A percentile compares a stretch with the other conserved stretches of the same genome.
These are phyloP conservation scores for Fusarium sp. DNA, from an alignment of 2,329 filamentous ascomycete genomes.

Conservation along the genomic window DNA sequence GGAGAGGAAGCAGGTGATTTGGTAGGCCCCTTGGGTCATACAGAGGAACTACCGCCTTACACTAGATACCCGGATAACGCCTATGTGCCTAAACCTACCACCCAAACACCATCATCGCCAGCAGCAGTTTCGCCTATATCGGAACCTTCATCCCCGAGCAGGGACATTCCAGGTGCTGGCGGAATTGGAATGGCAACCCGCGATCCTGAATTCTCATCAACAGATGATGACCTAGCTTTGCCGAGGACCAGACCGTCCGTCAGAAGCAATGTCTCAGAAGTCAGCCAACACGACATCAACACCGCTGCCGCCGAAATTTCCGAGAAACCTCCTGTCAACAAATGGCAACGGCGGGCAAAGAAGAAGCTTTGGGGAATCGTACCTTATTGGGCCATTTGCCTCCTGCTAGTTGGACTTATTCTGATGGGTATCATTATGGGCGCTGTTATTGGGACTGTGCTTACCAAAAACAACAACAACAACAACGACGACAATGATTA, in stretches of 20 bases:
- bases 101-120: conserved; percentile 8
- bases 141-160: conserved; percentile 24
- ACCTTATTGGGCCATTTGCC: conserved; percentile 71
- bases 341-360: conserved; percentile 68
- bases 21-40: conserved; percentile 88
- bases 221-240: conserved; percentile 64
- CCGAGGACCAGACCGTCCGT: conserved; percentile 65
- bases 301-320: conserved; percentile 59
- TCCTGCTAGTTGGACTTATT: conserved; percentile 63
- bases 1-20: conserved; percentile 90
- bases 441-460: conserved; percentile 66
- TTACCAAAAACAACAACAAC: conserved; percentile 45
- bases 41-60: conserved; percentile 92
- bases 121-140: conserved; percentile 19
- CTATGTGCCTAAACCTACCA: conserved; percentile 55
- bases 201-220: conserved; percentile 73
- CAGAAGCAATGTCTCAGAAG: conserved; percentile 63
- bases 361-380: conserved; percentile 70
- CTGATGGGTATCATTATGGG: conserved; percentile 69
- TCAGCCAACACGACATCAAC: conserved; percentile 68
- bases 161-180: conserved; percentile 67
- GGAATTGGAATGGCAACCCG: conserved; percentile 72
- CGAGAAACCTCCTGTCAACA: conserved; percentile 63
- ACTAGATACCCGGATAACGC: conserved; percentile 86
- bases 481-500: too few relatives aligned